phyloP scores from a whole-genome alignment of 768 basidiomycete genomes.

The Termitomyces titanicus region DNA sequence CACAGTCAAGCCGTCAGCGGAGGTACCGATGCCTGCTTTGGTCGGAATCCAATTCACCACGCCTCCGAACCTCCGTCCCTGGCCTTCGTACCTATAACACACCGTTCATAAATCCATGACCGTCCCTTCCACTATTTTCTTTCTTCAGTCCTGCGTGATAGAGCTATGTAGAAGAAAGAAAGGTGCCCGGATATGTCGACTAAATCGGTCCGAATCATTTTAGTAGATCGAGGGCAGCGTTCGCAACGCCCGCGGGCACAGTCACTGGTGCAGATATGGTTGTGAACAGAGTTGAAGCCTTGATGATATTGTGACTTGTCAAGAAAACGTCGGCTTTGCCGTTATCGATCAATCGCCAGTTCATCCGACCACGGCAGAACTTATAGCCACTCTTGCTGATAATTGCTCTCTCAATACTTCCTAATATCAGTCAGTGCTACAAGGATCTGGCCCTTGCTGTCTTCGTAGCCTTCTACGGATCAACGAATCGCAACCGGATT shows the following conservation, averaged over 20 bases:
- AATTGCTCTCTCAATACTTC: not conserved
- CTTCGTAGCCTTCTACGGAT: not conserved
- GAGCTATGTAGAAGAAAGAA: not conserved
- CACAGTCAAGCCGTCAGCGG: slow-evolving; percentile 17
- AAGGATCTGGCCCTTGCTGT: no score
- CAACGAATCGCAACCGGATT: no score
- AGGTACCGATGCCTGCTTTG: slow-evolving; percentile 8
- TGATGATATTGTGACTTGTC: not conserved
- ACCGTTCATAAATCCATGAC: not conserved
- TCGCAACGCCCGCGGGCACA: not conserved
- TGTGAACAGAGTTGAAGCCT: slow-evolving; percentile 1
- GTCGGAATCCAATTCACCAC: slow-evolving; percentile 4
- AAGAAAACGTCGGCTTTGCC: slow-evolving; percentile 4
- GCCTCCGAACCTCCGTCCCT: slow-evolving; percentile 2
- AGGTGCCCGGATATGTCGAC: not conserved
- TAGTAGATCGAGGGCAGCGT: not conserved
- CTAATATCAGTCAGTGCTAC: no score
- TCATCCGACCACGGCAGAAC: not conserved
- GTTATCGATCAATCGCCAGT: slow-evolving; percentile 15
- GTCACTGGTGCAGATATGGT: slow-evolving; percentile 1
- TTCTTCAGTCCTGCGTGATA: not conserved
- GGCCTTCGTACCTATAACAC: not conserved
- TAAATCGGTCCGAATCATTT: not conserved
- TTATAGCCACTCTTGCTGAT: not conserved
- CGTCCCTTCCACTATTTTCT: not conserved